Evolutionary conservation across 208 protist genomes (phyloP).

Genomic region (Leishmania turanica): DNA sequence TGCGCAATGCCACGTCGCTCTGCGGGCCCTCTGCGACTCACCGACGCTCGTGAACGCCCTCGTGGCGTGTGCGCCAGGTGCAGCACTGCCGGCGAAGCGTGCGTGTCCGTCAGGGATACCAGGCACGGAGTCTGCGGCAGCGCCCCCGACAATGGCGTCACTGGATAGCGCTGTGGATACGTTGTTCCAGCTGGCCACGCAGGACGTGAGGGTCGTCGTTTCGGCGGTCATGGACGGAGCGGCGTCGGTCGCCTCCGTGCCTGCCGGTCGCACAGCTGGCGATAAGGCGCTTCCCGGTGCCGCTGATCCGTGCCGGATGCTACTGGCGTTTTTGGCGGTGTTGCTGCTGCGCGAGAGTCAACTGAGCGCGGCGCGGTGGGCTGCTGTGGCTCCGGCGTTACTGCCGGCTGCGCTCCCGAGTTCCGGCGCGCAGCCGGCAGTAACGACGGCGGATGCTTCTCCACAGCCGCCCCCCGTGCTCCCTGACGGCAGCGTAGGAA

Average conservation of each 20-base stretch:
- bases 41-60: conserved; percentile 25
- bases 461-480: background rate
- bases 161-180: background rate
- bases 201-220: background rate
- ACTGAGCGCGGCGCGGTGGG: conserved; percentile 25
- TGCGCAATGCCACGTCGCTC: conserved; percentile 20
- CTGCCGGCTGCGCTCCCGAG: background rate
- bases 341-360: conserved; percentile 34
- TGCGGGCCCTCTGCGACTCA: conserved; percentile 13
- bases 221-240: background rate
- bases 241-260: background rate
- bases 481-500: background rate
- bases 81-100: background rate
- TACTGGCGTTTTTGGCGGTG: conserved; percentile 20
- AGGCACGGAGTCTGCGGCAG: background rate
- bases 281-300: background rate
- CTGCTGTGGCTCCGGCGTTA: background rate
- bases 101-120: background rate
- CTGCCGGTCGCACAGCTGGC: background rate
- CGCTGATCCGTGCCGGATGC: conserved; percentile 8
- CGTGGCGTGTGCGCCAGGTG: conserved; percentile 22
- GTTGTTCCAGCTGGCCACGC: conserved; percentile 1
- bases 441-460: background rate
- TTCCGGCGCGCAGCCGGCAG: background rate
- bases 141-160: background rate